These are phyloP conservation scores for Chaetoceros muelleri DNA, from an alignment of 108 stramenopile genomes.

Conservation along the genomic window DNA sequence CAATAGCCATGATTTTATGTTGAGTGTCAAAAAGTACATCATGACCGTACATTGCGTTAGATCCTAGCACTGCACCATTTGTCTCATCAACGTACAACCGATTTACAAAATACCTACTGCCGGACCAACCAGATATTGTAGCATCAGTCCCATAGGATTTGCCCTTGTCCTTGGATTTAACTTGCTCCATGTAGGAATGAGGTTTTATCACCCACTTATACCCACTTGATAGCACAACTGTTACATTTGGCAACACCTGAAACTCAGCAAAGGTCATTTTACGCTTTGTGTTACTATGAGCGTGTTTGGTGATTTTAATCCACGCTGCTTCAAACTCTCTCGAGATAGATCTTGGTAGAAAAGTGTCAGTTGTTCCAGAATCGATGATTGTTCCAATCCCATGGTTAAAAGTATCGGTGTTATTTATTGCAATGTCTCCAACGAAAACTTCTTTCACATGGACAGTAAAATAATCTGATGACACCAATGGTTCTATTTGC, in stretches of 20 bases:
- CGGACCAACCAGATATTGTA: slow-evolving; percentile 26
- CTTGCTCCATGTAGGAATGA: slow-evolving; percentile 56
- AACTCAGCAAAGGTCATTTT: slow-evolving; percentile 43
- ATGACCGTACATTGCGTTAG: slow-evolving; percentile 88
- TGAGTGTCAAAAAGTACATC: slow-evolving; percentile 82
- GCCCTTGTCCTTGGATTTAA: slow-evolving; percentile 21
- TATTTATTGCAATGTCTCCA: slow-evolving; percentile 29
- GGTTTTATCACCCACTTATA: slow-evolving; percentile 31
- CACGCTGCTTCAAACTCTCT: slow-evolving; percentile 49
- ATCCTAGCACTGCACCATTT: slow-evolving; percentile 85
- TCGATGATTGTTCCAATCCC: slow-evolving; percentile 94
- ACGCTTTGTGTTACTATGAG: slow-evolving; percentile 19
- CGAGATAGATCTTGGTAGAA: slow-evolving; percentile 50
- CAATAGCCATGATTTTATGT: slow-evolving; percentile 68
- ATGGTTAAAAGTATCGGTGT: slow-evolving; percentile 34
- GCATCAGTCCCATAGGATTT: slow-evolving; percentile 22
- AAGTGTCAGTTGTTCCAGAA: slow-evolving; percentile 94
- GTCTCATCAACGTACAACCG: slow-evolving; percentile 83
- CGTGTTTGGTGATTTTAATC: slow-evolving; percentile 34
- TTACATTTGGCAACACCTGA: slow-evolving; percentile 33
- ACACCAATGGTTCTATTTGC: slow-evolving; percentile 5
- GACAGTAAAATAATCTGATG: slow-evolving; percentile 21
- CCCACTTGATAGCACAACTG: slow-evolving; percentile 37
- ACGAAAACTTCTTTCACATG: slow-evolving; percentile 37
- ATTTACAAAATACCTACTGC: slow-evolving; percentile 35